phyloP scores from a whole-genome alignment of 805 yeast genomes.

The Sporopachydermia lactativora region DNA sequence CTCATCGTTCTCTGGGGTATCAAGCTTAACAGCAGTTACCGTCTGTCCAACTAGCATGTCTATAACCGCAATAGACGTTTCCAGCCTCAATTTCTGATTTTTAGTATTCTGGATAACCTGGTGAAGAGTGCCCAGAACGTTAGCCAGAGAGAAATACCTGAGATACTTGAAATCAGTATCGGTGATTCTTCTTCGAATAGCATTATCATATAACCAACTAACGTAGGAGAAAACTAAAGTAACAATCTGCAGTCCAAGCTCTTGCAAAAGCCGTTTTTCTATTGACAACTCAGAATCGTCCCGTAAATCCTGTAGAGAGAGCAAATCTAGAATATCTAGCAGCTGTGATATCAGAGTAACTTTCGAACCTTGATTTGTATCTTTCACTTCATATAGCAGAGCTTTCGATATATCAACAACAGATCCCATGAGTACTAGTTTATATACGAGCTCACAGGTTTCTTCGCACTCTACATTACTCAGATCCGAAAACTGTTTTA shows the following conservation, averaged over 20 bases:
- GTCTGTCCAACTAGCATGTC: conserved; percentile 13
- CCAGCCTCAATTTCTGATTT: conserved; percentile 11
- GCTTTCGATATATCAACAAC: conserved; percentile 14
- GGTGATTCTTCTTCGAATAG: background rate
- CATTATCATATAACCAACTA: conserved; percentile 5
- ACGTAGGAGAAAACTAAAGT: conserved; percentile 6
- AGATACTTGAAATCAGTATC: background rate
- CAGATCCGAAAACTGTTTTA: background rate
- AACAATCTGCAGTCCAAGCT: conserved; percentile 4
- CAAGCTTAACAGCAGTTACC: conserved; percentile 12
- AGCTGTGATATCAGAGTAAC: conserved; percentile 5
- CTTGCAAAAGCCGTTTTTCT: background rate
- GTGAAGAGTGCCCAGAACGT: background rate
- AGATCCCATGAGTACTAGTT: conserved; percentile 10
- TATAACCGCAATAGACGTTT: conserved; percentile 14
- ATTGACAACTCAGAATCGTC: conserved; percentile 1
- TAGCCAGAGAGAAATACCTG: background rate
- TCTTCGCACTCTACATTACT: background rate
- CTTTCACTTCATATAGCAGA: conserved; percentile 13
- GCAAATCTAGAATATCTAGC: conserved; percentile 10
- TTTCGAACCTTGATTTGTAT: conserved; percentile 7
- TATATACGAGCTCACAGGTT: conserved; percentile 8
- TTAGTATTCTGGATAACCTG: conserved; percentile 5
- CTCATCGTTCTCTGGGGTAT: conserved; percentile 10
- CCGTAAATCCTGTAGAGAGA: no score